Evolutionary conservation across 116 monocot species (phyloP).

Genomic region (Trichopus zeylanicus): DNA sequence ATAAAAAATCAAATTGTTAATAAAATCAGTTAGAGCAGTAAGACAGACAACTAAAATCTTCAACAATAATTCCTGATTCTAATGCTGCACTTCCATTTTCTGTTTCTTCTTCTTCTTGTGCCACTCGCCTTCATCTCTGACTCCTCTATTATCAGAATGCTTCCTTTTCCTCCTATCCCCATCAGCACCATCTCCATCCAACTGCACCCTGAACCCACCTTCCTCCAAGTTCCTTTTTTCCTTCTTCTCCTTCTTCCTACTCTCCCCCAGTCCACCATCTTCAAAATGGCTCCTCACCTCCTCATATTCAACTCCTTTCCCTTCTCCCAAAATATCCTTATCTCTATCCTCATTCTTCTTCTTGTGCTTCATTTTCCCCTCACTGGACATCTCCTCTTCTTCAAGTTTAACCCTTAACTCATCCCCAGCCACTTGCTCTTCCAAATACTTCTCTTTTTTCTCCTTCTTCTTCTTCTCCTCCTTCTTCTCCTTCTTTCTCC

Average conservation of each 20-base stretch:
- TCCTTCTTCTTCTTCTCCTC: background rate
- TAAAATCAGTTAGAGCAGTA: too few species aligned
- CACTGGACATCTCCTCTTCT: background rate
- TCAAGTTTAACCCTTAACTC: background rate
- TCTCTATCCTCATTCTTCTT: background rate
- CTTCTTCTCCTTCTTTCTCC: background rate
- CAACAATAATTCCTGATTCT: too few species aligned
- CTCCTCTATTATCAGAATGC: constrained; percentile 3
- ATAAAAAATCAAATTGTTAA: too few species aligned
- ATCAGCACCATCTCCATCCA: background rate
- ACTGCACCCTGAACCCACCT: background rate
- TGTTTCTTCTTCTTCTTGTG: constrained; percentile 13
- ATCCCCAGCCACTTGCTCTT: background rate
- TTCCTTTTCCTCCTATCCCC: constrained; percentile 21
- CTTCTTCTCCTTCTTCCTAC: constrained; percentile 4
- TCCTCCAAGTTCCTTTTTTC: background rate
- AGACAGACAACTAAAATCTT: background rate
- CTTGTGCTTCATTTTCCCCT: background rate
- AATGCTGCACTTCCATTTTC: background rate
- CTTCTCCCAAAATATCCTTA: background rate
- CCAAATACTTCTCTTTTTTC: background rate
- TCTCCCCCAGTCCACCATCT: background rate
- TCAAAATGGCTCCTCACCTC: too few species aligned
- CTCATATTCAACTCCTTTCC: background rate
- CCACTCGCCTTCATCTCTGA: background rate